A percentile compares a stretch with the other conserved stretches of the same genome.
Evolutionary conservation across 139 green algal genomes (phyloP).

Genomic region (Micromonas commoda): DNA sequence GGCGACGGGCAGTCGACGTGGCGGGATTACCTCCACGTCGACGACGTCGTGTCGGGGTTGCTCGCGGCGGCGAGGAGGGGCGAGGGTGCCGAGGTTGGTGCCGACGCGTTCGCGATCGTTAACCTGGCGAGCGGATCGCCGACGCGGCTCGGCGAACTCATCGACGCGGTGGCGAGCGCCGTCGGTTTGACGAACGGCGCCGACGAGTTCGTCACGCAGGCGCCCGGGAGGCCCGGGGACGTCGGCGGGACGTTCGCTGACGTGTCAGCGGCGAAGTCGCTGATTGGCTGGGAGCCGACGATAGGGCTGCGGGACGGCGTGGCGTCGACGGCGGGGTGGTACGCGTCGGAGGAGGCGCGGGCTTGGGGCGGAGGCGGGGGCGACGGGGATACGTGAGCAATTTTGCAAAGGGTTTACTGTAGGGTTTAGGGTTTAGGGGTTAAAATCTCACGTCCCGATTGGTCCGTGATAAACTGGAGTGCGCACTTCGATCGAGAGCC

Average conservation of each 20-base stretch:
- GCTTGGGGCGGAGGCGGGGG: no score
- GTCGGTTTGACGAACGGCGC: slow-evolving; percentile 40
- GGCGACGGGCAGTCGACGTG: background rate
- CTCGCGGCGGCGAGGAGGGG: slow-evolving; percentile 47
- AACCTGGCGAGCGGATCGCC: slow-evolving; percentile 67
- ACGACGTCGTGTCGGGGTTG: slow-evolving; percentile 63
- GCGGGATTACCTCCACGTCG: slow-evolving; percentile 74
- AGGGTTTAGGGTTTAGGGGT: no score
- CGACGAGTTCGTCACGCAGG: slow-evolving; percentile 46
- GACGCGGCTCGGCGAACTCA: slow-evolving; percentile 53
- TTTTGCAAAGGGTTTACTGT: no score
- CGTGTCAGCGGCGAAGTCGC: slow-evolving; percentile 30
- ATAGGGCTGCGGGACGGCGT: background rate
- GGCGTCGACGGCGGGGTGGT: background rate
- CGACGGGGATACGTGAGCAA: no score
- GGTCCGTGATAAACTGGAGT: no score
- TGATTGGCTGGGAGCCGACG: background rate
- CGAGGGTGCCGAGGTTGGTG: no score
- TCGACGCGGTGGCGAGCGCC: slow-evolving; percentile 49
- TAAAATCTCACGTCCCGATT: no score
- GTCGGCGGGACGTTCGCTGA: slow-evolving; percentile 67
- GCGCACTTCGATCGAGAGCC: no score
- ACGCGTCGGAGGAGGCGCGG: no score
- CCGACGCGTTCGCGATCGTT: slow-evolving; percentile 38
- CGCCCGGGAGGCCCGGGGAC: slow-evolving; percentile 46